A percentile compares a stretch with the other conserved stretches of the same genome.
Conservation (phyloP, 139 green algal genomes). For the Chlamydomonas sp. region DNA sequence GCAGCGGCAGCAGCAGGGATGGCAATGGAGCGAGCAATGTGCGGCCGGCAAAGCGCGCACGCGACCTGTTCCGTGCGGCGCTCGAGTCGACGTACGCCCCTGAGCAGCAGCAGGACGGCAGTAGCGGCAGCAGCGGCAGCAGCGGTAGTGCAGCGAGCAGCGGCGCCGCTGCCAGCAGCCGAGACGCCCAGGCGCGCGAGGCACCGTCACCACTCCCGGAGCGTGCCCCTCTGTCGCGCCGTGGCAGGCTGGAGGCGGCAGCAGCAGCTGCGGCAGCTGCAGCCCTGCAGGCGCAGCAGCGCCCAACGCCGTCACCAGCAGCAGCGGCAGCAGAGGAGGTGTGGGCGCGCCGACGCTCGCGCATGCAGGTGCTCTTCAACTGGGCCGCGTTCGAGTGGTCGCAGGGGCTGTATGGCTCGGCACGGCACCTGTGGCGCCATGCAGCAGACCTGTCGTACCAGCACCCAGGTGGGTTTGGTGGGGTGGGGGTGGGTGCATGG, state of each 20-base stretch:
- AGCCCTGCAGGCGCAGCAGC: neutral
- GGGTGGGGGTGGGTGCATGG: no score
- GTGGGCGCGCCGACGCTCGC: constrained; percentile 8
- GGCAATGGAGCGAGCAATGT: neutral
- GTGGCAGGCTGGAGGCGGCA: neutral
- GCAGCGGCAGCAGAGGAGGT: constrained; percentile 4
- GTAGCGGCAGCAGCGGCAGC: no score
- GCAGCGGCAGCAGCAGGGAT: no score
- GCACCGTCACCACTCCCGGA: neutral
- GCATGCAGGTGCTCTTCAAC: constrained; percentile 31
- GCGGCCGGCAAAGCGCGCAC: neutral
- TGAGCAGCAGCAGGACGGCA: neutral
- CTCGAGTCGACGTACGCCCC: neutral
- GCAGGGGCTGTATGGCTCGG: constrained; percentile 32
- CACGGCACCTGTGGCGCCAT: constrained; percentile 42
- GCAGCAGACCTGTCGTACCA: constrained; percentile 26
- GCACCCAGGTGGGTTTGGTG: constrained; percentile 27
- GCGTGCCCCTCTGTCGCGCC: neutral
- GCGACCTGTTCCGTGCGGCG: constrained; percentile 2
- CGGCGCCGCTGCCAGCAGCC: neutral
- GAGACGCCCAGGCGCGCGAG: neutral
- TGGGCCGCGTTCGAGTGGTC: constrained; percentile 51
- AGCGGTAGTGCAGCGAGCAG: neutral
- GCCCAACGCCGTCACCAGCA: neutral
- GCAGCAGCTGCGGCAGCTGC: neutral